Evolutionary conservation across 176 grass and related monocot species (phyloP).

Genomic region (Eragrostis curvula): DNA sequence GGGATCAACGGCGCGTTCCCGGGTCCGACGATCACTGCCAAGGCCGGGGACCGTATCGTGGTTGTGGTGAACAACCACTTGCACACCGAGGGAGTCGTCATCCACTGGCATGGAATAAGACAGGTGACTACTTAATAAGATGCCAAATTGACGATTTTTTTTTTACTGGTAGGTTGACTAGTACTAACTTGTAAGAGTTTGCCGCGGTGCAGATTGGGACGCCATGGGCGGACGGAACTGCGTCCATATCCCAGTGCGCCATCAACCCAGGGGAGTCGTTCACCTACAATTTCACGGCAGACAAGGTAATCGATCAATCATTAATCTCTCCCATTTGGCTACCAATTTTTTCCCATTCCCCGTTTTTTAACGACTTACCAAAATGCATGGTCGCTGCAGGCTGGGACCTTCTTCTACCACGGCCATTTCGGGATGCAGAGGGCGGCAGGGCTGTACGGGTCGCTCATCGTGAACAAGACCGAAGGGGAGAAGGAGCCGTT

Average conservation of each 20-base stretch:
- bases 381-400: constrained; percentile 26
- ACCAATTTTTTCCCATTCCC: too few relatives aligned
- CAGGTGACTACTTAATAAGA: constrained; percentile 44
- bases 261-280: neutral
- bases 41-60: constrained; percentile 68
- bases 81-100: constrained; percentile 81
- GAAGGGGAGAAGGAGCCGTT: constrained; percentile 71
- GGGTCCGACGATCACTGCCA: constrained; percentile 66
- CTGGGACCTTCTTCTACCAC: constrained; percentile 86
- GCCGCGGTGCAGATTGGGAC: neutral
- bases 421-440: constrained; percentile 95
- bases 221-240: neutral
- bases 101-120: constrained; percentile 92
- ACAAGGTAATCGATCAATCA: neutral
- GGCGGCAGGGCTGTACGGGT: constrained; percentile 85
- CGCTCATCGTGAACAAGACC: constrained; percentile 67
- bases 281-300: neutral
- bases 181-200: neutral
- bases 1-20: constrained; percentile 88
- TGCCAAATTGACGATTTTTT: too few relatives aligned
- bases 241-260: neutral
- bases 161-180: too few relatives aligned
- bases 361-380: too few relatives aligned
- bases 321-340: too few relatives aligned
- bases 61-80: constrained; percentile 77